Percentiles rank a stretch among this genome's conserved stretches.
Evolutionary conservation across 148 eudicot genomes (phyloP).

Genomic region (Dianthus caryophyllus): DNA sequence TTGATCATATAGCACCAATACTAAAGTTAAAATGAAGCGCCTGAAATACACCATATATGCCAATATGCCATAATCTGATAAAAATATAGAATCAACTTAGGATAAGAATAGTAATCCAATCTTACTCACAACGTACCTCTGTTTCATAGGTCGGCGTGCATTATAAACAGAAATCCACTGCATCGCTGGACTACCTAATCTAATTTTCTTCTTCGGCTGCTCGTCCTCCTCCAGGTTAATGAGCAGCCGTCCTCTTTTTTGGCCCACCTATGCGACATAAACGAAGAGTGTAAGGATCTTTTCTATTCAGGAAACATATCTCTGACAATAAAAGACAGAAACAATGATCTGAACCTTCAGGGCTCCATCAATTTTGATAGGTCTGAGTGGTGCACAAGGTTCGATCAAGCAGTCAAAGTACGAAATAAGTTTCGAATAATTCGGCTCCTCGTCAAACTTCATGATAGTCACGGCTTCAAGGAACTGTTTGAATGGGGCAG

Average conservation of each 20-base stretch:
- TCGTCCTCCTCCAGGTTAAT: conserved; percentile 92
- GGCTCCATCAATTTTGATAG: conserved; percentile 83
- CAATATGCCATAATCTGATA: neutral
- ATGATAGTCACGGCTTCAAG: conserved; percentile 89
- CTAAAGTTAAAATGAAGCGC: neutral
- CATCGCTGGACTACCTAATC: conserved; percentile 90
- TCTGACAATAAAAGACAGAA: neutral
- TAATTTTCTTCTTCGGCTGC: conserved; percentile 76
- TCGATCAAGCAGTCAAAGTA: conserved; percentile 80
- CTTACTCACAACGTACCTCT: conserved; percentile 44
- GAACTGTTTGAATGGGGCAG: conserved; percentile 76
- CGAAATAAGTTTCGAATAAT: conserved; percentile 75
- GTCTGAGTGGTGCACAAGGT: conserved; percentile 68
- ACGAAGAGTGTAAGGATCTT: conserved; percentile 1
- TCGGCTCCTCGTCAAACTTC: conserved; percentile 95
- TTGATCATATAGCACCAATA: conserved; percentile 5
- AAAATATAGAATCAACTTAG: neutral
- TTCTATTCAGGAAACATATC: neutral
- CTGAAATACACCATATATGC: neutral
- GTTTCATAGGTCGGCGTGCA: conserved; percentile 97
- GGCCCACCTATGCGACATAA: conserved; percentile 56
- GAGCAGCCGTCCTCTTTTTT: conserved; percentile 76
- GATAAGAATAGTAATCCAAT: neutral
- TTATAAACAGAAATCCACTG: conserved; percentile 97
- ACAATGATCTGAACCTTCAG: conserved; percentile 49